Conservation (phyloP, 2,329 filamentous ascomycete species). For the Diaporthe citrichinensis region DNA sequence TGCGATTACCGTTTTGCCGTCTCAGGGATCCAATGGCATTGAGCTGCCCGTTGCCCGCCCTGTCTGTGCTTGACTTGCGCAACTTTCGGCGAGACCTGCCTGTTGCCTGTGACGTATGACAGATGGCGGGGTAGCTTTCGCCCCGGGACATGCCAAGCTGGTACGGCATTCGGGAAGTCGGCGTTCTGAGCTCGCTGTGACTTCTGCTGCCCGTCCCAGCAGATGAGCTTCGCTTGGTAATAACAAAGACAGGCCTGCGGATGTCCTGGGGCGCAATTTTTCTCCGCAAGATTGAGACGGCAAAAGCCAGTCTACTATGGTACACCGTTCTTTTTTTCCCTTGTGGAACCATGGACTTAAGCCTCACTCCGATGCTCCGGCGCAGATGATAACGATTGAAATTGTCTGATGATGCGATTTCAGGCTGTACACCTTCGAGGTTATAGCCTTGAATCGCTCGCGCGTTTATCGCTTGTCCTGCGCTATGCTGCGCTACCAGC, state of each 20-base stretch:
- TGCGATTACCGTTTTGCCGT: background rate
- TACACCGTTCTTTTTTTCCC: background rate
- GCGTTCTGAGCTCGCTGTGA: constrained; percentile 12
- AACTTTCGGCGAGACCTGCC: constrained; percentile 23
- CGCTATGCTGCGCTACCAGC: background rate
- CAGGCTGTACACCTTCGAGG: background rate
- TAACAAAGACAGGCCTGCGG: background rate
- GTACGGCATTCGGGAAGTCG: constrained; percentile 26
- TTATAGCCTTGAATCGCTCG: background rate
- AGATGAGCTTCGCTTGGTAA: constrained; percentile 8
- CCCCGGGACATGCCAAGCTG: background rate
- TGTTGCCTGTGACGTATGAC: constrained; percentile 25
- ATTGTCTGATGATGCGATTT: background rate
- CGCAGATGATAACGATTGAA: background rate
- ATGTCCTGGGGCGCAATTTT: constrained; percentile 21
- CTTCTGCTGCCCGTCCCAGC: background rate
- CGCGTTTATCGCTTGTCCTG: background rate
- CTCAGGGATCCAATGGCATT: constrained; percentile 10
- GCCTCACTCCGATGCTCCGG: background rate
- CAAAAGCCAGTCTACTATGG: background rate
- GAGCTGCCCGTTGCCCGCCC: background rate
- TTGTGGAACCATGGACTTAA: background rate
- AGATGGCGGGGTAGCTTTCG: constrained; percentile 25
- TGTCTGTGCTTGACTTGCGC: background rate
- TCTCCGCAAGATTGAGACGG: background rate